Conservation (phyloP, 1,284 basidiomycete genomes). For the Cutaneotrichosporon sp. region DNA sequence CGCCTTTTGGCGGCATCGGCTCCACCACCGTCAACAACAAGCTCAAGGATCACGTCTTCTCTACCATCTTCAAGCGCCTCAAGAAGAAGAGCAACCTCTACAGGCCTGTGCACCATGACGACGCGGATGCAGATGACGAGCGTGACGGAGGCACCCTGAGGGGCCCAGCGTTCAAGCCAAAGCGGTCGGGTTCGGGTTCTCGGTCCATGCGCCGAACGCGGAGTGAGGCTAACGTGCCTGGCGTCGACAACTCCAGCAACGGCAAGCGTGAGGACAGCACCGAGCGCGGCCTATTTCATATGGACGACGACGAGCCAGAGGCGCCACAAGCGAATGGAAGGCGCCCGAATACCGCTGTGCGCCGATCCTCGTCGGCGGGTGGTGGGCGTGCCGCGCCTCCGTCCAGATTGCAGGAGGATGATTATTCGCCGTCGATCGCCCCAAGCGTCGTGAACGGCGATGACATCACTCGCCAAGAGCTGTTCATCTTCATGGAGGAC, state of each 20-base stretch:
- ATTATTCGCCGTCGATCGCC: constrained; percentile 30
- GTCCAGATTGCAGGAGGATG: not conserved
- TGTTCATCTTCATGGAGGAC: constrained; percentile 99
- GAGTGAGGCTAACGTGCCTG: constrained; percentile 3
- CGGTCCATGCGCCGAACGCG: not conserved
- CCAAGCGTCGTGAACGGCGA: constrained; percentile 25
- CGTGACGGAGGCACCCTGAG: constrained; percentile 28
- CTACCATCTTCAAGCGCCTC: constrained; percentile 69
- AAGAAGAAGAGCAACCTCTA: constrained; percentile 38
- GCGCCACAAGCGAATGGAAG: not conserved
- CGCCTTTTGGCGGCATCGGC: constrained; percentile 74
- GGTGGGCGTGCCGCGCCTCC: not conserved
- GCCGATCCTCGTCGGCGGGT: not conserved
- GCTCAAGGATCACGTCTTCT: constrained; percentile 90
- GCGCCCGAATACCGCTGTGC: not conserved
- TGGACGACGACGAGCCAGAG: constrained; percentile 50
- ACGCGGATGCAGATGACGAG: constrained; percentile 44
- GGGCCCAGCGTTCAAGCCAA: not conserved
- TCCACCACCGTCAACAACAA: constrained; percentile 88
- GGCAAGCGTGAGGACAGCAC: constrained; percentile 28
- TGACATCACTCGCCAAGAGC: constrained; percentile 76
- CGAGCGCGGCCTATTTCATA: constrained; percentile 53
- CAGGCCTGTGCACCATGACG: constrained; percentile 20
- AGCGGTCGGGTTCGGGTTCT: not conserved
- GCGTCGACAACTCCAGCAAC: not conserved